Conservation (phyloP, 306 rosid genomes). For the Cicer yamashitae region DNA sequence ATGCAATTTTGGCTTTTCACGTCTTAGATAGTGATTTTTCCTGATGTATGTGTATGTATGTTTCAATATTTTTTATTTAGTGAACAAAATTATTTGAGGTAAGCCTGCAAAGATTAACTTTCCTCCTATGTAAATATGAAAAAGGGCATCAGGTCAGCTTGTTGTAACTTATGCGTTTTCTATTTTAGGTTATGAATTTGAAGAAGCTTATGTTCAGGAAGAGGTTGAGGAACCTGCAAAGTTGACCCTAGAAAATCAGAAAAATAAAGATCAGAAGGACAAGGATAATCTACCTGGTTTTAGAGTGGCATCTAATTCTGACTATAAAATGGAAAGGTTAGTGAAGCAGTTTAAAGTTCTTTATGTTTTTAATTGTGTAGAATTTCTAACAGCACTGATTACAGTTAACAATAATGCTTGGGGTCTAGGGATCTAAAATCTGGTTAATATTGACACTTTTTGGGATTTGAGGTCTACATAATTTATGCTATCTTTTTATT, state of each 20-base stretch:
- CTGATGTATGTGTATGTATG: background rate
- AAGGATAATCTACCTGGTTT: constrained; percentile 74
- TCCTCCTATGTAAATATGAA: constrained; percentile 25
- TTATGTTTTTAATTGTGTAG: constrained; percentile 5
- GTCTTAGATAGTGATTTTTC: constrained; percentile 2
- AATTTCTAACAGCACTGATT: constrained; percentile 37
- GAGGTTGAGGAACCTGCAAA: constrained; percentile 78
- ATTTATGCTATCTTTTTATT: constrained; percentile 25
- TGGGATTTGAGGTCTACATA: constrained; percentile 24
- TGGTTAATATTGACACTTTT: constrained; percentile 8
- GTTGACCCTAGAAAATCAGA: constrained; percentile 60
- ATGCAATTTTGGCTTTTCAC: constrained; percentile 18
- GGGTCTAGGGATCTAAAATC: constrained; percentile 29
- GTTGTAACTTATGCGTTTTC: constrained; percentile 15
- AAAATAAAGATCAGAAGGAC: constrained; percentile 58
- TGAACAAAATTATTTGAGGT: constrained; percentile 33
- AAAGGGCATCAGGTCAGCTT: constrained; percentile 31
- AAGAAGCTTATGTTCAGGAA: constrained; percentile 79
- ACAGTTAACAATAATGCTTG: constrained; percentile 13
- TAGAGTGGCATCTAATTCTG: constrained; percentile 75
- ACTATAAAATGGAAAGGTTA: constrained; percentile 82
- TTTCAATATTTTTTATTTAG: background rate
- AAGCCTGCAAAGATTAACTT: constrained; percentile 14
- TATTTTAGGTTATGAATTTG: constrained; percentile 70
- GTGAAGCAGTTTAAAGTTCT: constrained; percentile 33